phyloP scores from a whole-genome alignment of 192 early-diverging fungal genomes.

The Spizellomyces sp. region DNA sequence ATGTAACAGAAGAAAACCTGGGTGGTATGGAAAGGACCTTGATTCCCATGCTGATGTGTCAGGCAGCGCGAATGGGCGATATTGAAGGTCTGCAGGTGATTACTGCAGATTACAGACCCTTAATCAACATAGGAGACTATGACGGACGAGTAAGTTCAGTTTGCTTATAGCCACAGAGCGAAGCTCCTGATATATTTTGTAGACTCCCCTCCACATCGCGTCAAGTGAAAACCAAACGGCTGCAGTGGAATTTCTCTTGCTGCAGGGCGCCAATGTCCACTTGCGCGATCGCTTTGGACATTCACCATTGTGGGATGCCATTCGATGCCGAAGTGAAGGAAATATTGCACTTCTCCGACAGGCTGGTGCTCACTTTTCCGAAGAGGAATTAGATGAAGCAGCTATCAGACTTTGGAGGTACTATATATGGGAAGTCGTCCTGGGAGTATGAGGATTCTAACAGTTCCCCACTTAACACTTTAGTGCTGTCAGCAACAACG shows the following conservation, averaged over 20 bases:
- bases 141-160: conserved; percentile 49
- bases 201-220: conserved; percentile 87
- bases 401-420: conserved; percentile 38
- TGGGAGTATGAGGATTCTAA: neutral
- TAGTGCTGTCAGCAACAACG: conserved; percentile 49
- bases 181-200: neutral
- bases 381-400: conserved; percentile 76
- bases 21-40: conserved; percentile 69
- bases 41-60: conserved; percentile 82
- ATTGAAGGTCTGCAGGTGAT: conserved; percentile 74
- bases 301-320: conserved; percentile 86
- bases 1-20: neutral
- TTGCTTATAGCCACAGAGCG: neutral
- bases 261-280: conserved; percentile 89
- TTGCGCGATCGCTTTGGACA: conserved; percentile 85
- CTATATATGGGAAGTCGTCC: neutral
- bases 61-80: conserved; percentile 84
- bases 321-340: conserved; percentile 60
- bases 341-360: conserved; percentile 69
- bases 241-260: conserved; percentile 74
- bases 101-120: conserved; percentile 52
- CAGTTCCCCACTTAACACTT: too few species aligned
- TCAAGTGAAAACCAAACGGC: conserved; percentile 72
- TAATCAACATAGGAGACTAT: conserved; percentile 77
- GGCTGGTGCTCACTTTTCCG: conserved; percentile 88